Evolutionary conservation across 306 rosid genomes (phyloP).

Genomic region (Trifolium subterraneum): DNA sequence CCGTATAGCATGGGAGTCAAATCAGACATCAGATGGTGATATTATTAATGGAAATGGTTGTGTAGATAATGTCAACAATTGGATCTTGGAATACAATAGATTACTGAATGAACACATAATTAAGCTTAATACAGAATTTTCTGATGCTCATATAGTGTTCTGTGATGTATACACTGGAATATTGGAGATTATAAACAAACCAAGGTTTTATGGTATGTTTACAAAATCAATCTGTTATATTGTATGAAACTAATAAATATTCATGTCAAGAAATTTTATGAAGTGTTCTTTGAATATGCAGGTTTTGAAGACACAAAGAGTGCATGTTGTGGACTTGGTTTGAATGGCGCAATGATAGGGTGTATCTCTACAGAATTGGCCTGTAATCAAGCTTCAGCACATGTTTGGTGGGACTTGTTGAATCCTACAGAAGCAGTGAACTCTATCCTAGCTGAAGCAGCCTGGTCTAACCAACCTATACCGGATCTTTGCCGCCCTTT

Average conservation of each 20-base stretch:
- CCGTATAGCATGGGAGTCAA: slow-evolving; percentile 43
- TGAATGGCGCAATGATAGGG: slow-evolving; percentile 70
- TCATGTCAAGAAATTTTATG: neutral
- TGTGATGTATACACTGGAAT: slow-evolving; percentile 77
- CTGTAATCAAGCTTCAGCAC: slow-evolving; percentile 51
- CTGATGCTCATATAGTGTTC: slow-evolving; percentile 65
- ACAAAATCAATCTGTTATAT: too few relatives aligned
- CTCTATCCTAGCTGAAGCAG: slow-evolving; percentile 71
- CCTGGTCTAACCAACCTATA: slow-evolving; percentile 69
- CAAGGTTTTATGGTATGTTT: slow-evolving; percentile 63
- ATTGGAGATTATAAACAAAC: slow-evolving; percentile 60
- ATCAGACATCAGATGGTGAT: slow-evolving; percentile 28
- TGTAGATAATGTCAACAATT: slow-evolving; percentile 58
- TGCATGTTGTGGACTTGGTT: slow-evolving; percentile 86
- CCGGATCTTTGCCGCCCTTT: slow-evolving; percentile 62
- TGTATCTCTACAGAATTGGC: slow-evolving; percentile 75
- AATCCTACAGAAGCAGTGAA: slow-evolving; percentile 75
- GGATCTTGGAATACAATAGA: slow-evolving; percentile 65
- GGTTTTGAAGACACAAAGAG: slow-evolving; percentile 56
- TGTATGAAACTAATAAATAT: neutral
- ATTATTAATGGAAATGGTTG: slow-evolving; percentile 49
- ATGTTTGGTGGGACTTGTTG: slow-evolving; percentile 88
- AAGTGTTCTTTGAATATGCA: too few relatives aligned
- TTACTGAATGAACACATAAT: slow-evolving; percentile 51
- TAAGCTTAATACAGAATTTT: slow-evolving; percentile 53